Conservation (phyloP, 768 basidiomycete genomes). For the Myochromella boudieri region DNA sequence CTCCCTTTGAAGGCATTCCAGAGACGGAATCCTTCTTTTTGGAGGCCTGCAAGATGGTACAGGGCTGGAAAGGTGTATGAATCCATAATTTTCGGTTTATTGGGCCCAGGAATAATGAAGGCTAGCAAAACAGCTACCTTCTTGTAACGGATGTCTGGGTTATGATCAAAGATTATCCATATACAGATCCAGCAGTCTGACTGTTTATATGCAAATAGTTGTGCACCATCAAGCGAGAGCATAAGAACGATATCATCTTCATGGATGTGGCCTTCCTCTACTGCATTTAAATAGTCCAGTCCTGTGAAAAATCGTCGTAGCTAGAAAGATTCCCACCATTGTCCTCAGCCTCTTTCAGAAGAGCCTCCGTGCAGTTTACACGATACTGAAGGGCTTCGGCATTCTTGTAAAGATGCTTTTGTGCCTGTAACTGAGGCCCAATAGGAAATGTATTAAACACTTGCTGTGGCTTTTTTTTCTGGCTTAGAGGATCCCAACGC, state of each 20-base stretch:
- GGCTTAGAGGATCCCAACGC: too few species aligned
- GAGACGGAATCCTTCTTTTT: not conserved
- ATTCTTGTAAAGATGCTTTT: constrained; percentile 18
- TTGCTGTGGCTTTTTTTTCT: not conserved
- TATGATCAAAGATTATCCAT: constrained; percentile 29
- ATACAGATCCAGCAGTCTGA: constrained; percentile 33
- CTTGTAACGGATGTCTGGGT: constrained; percentile 25
- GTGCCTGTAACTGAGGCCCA: constrained; percentile 36
- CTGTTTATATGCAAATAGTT: constrained; percentile 29
- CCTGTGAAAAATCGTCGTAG: constrained; percentile 4
- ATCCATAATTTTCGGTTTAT: constrained; percentile 7
- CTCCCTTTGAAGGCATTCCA: constrained; percentile 3
- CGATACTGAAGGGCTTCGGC: constrained; percentile 24
- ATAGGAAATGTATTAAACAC: constrained; percentile 31
- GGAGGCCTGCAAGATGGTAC: constrained; percentile 3
- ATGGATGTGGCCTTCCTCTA: constrained; percentile 12
- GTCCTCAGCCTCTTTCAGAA: not conserved
- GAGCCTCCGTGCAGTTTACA: constrained; percentile 8
- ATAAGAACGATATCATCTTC: constrained; percentile 25
- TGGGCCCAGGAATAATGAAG: constrained; percentile 5
- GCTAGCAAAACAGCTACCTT: constrained; percentile 14
- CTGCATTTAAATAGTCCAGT: not conserved
- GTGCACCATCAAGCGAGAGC: constrained; percentile 31
- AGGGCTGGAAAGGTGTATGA: constrained; percentile 1
- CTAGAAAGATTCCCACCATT: not conserved